Evolutionary conservation across 345 rosid genomes (phyloP).

Genomic region (Jatropha curcas): DNA sequence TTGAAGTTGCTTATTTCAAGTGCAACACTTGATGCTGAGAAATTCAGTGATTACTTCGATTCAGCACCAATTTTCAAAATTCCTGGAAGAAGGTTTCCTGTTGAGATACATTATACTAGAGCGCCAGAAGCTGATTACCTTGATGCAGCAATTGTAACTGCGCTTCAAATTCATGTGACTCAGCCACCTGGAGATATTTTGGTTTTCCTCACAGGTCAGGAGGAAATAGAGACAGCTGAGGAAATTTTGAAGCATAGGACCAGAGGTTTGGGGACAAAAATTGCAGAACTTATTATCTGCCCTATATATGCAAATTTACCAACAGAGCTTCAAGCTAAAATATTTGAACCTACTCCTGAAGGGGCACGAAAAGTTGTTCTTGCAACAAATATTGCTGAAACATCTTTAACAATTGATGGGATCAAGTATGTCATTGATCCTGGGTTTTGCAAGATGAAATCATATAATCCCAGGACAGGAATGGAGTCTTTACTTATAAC

Average conservation of each 20-base stretch:
- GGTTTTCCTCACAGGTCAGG: constrained; percentile 91
- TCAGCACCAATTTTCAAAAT: constrained; percentile 91
- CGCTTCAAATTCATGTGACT: constrained; percentile 81
- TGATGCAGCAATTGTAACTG: constrained; percentile 93
- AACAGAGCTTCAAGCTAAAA: constrained; percentile 92
- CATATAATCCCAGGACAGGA: constrained; percentile 96
- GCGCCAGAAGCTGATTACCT: constrained; percentile 98
- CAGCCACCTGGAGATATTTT: constrained; percentile 87
- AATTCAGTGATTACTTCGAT: constrained; percentile 94
- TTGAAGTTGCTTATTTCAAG: constrained; percentile 89
- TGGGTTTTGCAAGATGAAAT: constrained; percentile 94
- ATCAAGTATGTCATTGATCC: constrained; percentile 94
- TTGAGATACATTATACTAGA: constrained; percentile 84
- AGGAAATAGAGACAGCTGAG: constrained; percentile 95
- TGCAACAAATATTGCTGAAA: constrained; percentile 97
- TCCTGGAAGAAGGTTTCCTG: constrained; percentile 97
- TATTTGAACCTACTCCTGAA: constrained; percentile 96
- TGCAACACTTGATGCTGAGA: constrained; percentile 97
- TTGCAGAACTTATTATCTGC: constrained; percentile 89
- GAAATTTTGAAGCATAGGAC: constrained; percentile 88
- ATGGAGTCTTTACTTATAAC: constrained; percentile 91
- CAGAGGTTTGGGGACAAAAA: constrained; percentile 89
- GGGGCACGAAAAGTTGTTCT: constrained; percentile 95
- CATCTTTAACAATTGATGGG: constrained; percentile 92
- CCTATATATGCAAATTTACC: constrained; percentile 98